Evolutionary conservation across 129 eudicot species (phyloP).

Genomic region (Lonicera japonica): DNA sequence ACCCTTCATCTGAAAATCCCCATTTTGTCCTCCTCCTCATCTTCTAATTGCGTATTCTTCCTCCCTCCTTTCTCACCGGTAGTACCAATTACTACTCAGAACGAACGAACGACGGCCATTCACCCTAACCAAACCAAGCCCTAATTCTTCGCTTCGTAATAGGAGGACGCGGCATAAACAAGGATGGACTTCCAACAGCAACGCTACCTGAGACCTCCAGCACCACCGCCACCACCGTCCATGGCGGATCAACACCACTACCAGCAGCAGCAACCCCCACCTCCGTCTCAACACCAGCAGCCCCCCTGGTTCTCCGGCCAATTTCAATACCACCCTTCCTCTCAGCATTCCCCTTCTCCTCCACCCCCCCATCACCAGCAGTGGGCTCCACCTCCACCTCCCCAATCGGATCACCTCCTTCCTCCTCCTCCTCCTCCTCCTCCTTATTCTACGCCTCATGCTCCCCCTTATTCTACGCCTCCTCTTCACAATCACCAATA

Average conservation of each 20-base stretch:
- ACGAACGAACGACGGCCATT: background rate
- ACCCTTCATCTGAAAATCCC: too few relatives aligned
- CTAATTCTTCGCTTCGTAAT: background rate
- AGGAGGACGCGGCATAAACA: too few relatives aligned
- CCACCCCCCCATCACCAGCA: constrained; percentile 31
- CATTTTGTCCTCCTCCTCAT: too few relatives aligned
- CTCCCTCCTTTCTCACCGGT: background rate
- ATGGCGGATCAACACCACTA: background rate
- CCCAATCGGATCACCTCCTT: constrained; percentile 35
- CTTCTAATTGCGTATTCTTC: background rate
- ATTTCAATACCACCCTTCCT: background rate
- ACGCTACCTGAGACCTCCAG: constrained; percentile 59
- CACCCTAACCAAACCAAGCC: background rate
- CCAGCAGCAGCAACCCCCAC: constrained; percentile 9
- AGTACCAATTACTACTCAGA: background rate
- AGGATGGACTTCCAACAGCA: constrained; percentile 59
- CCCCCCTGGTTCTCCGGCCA: constrained; percentile 38
- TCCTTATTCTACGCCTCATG: constrained; percentile 38
- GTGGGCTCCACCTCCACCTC: constrained; percentile 52
- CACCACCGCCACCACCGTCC: constrained; percentile 21
- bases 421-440: constrained; percentile 48
- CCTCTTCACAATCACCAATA: constrained; percentile 22
- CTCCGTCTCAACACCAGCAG: constrained; percentile 20
- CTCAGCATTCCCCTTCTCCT: constrained; percentile 37
- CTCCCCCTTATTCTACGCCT: constrained; percentile 40